These are phyloP conservation scores for Fraxinus floribunda DNA, from an alignment of 305 asterid genomes.

Conservation along the genomic window DNA sequence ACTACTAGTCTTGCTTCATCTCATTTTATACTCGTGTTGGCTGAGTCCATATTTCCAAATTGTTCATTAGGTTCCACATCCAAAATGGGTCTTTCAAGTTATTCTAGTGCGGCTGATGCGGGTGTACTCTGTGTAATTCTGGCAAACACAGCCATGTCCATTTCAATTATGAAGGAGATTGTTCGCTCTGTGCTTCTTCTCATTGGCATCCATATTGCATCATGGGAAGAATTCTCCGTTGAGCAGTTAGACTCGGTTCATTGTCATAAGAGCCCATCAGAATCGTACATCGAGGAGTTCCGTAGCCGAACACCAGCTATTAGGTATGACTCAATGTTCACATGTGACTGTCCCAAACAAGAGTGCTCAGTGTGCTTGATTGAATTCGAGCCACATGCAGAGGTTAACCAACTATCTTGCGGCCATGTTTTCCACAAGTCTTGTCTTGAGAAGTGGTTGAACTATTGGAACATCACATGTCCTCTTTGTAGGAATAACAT, in stretches of 20 bases:
- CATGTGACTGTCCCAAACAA: constrained; percentile 32
- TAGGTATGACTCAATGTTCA: constrained; percentile 51
- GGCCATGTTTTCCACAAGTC: constrained; percentile 82
- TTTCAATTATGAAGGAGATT: constrained; percentile 73
- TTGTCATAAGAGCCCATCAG: constrained; percentile 51
- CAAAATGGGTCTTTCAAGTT: constrained; percentile 78
- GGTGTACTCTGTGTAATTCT: constrained; percentile 82
- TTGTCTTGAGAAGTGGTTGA: constrained; percentile 91
- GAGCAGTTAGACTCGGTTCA: constrained; percentile 50
- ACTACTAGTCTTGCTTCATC: not conserved
- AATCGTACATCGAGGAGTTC: constrained; percentile 77
- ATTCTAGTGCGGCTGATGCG: constrained; percentile 78
- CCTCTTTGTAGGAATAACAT: constrained; percentile 90
- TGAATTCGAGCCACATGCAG: constrained; percentile 62
- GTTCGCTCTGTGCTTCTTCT: constrained; percentile 67
- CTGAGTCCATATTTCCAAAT: constrained; percentile 17
- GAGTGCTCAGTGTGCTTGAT: constrained; percentile 87
- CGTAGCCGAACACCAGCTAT: constrained; percentile 58
- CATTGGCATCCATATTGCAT: constrained; percentile 66
- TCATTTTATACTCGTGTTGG: not conserved
- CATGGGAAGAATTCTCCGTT: constrained; percentile 65
- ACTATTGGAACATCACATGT: constrained; percentile 81
- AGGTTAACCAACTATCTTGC: constrained; percentile 71
- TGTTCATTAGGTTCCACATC: constrained; percentile 32
- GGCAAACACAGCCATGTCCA: constrained; percentile 84